phyloP scores from a whole-genome alignment of 2,329 filamentous ascomycete species.

The Dothistroma pini region DNA sequence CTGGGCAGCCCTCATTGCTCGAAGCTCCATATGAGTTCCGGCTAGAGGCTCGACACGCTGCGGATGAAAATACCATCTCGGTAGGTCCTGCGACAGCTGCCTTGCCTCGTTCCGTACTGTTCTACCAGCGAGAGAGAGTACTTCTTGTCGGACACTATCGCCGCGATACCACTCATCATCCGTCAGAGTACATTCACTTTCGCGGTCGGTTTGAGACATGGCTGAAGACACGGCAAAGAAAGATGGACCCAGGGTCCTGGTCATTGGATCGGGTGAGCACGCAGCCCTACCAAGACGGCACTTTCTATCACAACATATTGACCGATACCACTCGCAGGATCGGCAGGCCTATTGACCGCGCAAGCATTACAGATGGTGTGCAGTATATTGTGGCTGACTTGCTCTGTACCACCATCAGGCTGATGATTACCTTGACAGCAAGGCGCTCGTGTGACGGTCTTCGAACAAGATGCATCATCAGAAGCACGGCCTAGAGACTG shows the following conservation, averaged over 20 bases:
- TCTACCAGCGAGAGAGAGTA: not conserved
- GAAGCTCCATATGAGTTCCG: not conserved
- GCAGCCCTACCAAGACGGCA: not conserved
- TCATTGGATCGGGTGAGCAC: conserved; percentile 16
- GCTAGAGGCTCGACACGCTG: not conserved
- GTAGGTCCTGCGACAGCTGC: not conserved
- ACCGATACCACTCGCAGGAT: conserved; percentile 11
- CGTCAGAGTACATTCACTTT: not conserved
- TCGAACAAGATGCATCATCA: conserved; percentile 16
- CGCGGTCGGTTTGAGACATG: conserved; percentile 3
- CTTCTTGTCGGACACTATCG: not conserved
- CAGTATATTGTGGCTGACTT: not conserved
- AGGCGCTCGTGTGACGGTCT: conserved; percentile 19
- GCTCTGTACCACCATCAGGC: not conserved
- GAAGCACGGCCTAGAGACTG: conserved; percentile 18
- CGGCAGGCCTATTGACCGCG: conserved; percentile 20
- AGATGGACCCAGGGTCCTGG: conserved; percentile 11
- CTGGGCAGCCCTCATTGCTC: not conserved
- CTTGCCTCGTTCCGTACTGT: not conserved
- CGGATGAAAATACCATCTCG: not conserved
- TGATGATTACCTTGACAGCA: conserved; percentile 1
- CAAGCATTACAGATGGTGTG: conserved; percentile 20
- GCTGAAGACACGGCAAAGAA: not conserved
- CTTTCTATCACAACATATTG: not conserved
- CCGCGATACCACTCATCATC: not conserved